Evolutionary conservation across 192 early-diverging fungal species (phyloP).

Genomic region (Coemansia biformis): DNA sequence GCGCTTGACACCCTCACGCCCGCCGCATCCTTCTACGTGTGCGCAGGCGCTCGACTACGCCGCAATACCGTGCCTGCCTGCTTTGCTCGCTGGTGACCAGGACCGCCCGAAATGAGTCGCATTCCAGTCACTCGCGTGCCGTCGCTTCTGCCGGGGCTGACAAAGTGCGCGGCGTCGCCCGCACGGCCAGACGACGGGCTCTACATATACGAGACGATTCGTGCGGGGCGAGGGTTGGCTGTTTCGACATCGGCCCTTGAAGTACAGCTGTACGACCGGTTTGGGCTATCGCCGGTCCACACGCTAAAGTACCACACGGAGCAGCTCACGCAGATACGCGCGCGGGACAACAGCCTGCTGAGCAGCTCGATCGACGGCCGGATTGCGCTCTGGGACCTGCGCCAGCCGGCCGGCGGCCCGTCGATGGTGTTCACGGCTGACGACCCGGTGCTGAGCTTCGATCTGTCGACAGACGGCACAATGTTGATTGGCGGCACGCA

Average conservation of each 20-base stretch:
- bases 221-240: conserved; percentile 23
- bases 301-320: conserved; percentile 55
- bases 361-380: conserved; percentile 60
- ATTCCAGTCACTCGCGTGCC: conserved; percentile 36
- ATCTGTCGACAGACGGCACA: conserved; percentile 22
- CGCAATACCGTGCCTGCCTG: no score
- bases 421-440: conserved; percentile 22
- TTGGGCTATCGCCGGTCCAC: conserved; percentile 44
- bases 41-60: no score
- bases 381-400: conserved; percentile 67
- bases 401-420: conserved; percentile 30
- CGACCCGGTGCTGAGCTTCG: conserved; percentile 56
- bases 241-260: conserved; percentile 56
- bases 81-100: no score
- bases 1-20: no score
- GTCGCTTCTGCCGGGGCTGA: conserved; percentile 28
- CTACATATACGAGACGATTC: conserved; percentile 39
- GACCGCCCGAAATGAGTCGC: no score
- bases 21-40: no score
- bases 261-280: conserved; percentile 61
- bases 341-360: conserved; percentile 49
- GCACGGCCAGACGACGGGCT: conserved; percentile 11
- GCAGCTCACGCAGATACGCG: conserved; percentile 60
- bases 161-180: conserved; percentile 4
- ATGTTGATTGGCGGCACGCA: conserved; percentile 29